These are phyloP conservation scores for Leptographium galeiforme DNA, from an alignment of 2,329 filamentous ascomycete genomes.

Conservation along the genomic window DNA sequence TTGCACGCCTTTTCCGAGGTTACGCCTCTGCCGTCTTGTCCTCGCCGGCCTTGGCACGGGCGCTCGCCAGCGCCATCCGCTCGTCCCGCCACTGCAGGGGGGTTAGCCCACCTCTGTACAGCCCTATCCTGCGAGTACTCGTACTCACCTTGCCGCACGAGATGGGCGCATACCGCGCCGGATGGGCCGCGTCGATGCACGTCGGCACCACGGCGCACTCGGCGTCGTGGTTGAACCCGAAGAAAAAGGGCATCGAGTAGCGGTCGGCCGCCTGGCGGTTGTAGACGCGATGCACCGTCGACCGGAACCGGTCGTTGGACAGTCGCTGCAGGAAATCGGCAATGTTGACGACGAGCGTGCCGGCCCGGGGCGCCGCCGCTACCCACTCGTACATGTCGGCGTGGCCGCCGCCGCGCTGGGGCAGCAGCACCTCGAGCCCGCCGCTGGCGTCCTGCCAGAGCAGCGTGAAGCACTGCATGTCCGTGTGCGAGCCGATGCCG, in stretches of 20 bases:
- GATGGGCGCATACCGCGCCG: slow-evolving; percentile 28
- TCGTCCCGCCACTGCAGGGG: slow-evolving; percentile 13
- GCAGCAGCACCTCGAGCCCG: slow-evolving; percentile 25
- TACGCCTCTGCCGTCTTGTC: background rate
- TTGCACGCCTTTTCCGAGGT: background rate
- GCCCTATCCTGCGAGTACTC: no score
- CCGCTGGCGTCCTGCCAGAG: slow-evolving; percentile 32
- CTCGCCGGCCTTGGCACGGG: background rate
- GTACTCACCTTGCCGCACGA: slow-evolving; percentile 24
- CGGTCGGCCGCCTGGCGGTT: slow-evolving; percentile 26
- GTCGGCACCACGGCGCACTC: slow-evolving; percentile 27
- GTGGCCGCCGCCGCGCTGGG: slow-evolving; percentile 18
- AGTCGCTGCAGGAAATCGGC: slow-evolving; percentile 38
- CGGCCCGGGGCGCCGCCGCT: slow-evolving; percentile 26
- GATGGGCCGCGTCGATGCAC: slow-evolving; percentile 24
- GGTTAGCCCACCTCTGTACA: no score
- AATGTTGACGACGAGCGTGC: slow-evolving; percentile 37
- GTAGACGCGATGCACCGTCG: slow-evolving; percentile 35
- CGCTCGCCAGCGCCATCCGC: slow-evolving; percentile 7
- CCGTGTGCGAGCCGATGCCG: slow-evolving; percentile 38
- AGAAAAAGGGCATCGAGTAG: slow-evolving; percentile 44
- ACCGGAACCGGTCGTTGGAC: slow-evolving; percentile 33
- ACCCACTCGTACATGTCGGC: slow-evolving; percentile 19
- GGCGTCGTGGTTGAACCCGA: slow-evolving; percentile 33
- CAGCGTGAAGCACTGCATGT: slow-evolving; percentile 35